phyloP scores from a whole-genome alignment of 108 stramenopile species.

The Schizochytrium sp. region DNA sequence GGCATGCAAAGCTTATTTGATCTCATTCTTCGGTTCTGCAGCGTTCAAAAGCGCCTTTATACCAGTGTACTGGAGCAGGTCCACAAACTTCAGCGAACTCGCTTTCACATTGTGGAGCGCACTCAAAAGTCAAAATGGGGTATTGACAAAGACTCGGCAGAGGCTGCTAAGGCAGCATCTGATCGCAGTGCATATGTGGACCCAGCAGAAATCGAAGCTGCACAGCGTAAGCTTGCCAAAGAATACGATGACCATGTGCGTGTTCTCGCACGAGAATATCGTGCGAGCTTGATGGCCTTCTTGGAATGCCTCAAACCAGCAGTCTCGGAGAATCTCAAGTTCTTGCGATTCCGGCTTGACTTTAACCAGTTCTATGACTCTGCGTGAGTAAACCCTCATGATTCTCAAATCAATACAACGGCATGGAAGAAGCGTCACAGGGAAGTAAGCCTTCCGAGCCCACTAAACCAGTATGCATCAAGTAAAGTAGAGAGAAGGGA shows the following conservation, averaged over 20 bases:
- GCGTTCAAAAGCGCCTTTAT: slow-evolving; percentile 84
- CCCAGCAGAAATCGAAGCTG: slow-evolving; percentile 46
- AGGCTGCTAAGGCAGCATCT: slow-evolving; percentile 1
- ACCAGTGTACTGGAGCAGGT: slow-evolving; percentile 77
- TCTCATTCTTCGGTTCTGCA: slow-evolving; percentile 82
- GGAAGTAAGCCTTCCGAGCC: too few species aligned
- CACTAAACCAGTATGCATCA: not conserved
- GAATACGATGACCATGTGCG: slow-evolving; percentile 58
- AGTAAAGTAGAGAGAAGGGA: not conserved
- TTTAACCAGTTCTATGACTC: slow-evolving; percentile 71
- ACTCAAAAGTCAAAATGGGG: slow-evolving; percentile 39
- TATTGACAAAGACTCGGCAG: slow-evolving; percentile 26
- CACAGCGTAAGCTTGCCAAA: slow-evolving; percentile 62
- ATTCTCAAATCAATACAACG: not conserved
- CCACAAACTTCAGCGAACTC: slow-evolving; percentile 66
- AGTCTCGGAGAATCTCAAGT: slow-evolving; percentile 70
- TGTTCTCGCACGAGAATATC: slow-evolving; percentile 11
- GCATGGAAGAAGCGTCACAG: too few species aligned
- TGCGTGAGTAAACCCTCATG: not conserved
- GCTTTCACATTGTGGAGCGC: slow-evolving; percentile 50
- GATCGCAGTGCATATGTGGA: slow-evolving; percentile 61
- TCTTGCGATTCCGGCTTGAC: slow-evolving; percentile 74
- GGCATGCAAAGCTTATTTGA: slow-evolving; percentile 78
- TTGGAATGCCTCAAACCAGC: slow-evolving; percentile 55
- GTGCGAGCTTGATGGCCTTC: slow-evolving; percentile 42